Conservation (phyloP, 108 stramenopile genomes). For the Cyclotella kingstonii region DNA sequence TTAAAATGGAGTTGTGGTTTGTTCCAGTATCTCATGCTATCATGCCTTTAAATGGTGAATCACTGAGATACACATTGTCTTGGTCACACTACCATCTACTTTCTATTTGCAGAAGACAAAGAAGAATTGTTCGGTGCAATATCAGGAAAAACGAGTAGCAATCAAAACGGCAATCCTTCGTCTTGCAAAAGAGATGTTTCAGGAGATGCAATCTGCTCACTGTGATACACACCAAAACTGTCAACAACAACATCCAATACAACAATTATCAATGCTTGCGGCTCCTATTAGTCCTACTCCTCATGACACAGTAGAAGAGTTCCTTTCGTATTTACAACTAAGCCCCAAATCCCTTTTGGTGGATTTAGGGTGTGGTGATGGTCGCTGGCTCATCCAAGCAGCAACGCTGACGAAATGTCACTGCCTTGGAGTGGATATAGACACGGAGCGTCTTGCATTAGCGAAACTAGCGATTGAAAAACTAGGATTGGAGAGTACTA, state of each 20-base stretch:
- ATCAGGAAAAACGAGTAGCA: too few relatives aligned
- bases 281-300: conserved; percentile 50
- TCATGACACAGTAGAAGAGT: conserved; percentile 21
- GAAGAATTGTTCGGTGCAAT: conserved; percentile 5
- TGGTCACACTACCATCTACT: not conserved
- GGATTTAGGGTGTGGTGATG: conserved; percentile 53
- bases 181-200: conserved; percentile 34
- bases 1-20: too few relatives aligned
- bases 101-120: not conserved
- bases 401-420: conserved; percentile 24
- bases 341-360: conserved; percentile 26
- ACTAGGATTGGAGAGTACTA: conserved; percentile 8
- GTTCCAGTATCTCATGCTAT: too few relatives aligned
- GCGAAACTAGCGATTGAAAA: conserved; percentile 17
- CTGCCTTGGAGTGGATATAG: conserved; percentile 48
- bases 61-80: not conserved
- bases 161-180: conserved; percentile 34
- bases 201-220: conserved; percentile 27
- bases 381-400: conserved; percentile 51
- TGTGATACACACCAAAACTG: too few relatives aligned
- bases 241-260: conserved; percentile 5
- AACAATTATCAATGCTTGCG: conserved; percentile 9
- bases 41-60: not conserved
- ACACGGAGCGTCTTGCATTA: conserved; percentile 26
- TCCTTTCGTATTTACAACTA: conserved; percentile 40